A percentile compares a stretch with the other conserved stretches of the same genome.
phyloP scores from a whole-genome alignment of 257 asterid genomes.

The Solanum appendiculatum region DNA sequence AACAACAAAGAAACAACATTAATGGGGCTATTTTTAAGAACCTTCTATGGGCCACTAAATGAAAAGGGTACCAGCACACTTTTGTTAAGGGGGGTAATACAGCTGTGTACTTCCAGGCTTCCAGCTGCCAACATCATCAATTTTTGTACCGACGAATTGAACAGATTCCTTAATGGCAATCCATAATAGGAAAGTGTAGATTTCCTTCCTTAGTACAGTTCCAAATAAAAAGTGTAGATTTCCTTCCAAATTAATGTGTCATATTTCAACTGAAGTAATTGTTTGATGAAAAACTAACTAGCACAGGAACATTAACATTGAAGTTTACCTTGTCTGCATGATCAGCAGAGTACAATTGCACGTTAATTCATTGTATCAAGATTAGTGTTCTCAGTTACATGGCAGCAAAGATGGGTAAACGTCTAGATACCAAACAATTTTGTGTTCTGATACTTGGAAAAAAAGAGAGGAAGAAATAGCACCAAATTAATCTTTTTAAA shows the following conservation, averaged over 20 bases:
- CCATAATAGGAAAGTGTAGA: background rate
- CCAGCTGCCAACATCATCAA: background rate
- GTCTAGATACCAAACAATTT: background rate
- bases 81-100: background rate
- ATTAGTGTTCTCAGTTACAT: background rate
- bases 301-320: background rate
- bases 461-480: background rate
- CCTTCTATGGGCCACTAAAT: background rate
- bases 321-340: background rate
- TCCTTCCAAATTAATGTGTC: background rate
- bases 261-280: background rate
- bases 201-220: background rate
- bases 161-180: background rate
- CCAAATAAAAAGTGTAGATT: background rate
- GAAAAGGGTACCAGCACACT: background rate
- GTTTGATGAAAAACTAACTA: background rate
- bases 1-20: background rate
- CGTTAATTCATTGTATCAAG: background rate
- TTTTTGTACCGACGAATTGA: background rate
- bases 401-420: background rate
- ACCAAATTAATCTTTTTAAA: background rate
- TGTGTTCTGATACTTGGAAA: background rate
- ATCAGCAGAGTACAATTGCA: background rate
- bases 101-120: background rate
- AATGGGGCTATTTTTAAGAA: background rate